phyloP scores from a whole-genome alignment of 2,329 filamentous ascomycete species.

The Trichoderma arundinaceum region DNA sequence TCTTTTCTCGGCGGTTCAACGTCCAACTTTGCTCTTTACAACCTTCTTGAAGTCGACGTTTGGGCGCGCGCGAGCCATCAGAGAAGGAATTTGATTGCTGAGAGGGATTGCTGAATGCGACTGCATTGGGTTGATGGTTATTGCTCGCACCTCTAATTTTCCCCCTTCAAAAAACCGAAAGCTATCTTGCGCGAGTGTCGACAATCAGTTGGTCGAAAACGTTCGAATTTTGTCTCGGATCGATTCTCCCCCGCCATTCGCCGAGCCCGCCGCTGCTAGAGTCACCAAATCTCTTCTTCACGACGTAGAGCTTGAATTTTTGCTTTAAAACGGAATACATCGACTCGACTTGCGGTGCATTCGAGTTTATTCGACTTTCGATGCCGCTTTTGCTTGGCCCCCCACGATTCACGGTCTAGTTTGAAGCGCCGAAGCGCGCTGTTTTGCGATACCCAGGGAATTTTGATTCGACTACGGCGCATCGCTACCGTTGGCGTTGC shows the following conservation, averaged over 20 bases:
- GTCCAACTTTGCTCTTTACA: constrained; percentile 22
- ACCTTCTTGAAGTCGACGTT: neutral
- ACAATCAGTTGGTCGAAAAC: neutral
- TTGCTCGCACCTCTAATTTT: too few relatives aligned
- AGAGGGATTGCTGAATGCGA: neutral
- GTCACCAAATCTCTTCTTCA: neutral
- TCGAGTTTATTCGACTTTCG: neutral
- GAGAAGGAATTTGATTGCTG: neutral
- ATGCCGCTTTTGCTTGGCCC: neutral
- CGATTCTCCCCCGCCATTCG: constrained; percentile 11
- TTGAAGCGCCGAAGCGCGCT: constrained; percentile 8
- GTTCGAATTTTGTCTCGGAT: neutral
- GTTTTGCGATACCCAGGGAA: neutral
- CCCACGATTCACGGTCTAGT: neutral
- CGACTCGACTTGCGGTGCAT: neutral
- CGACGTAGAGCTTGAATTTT: neutral
- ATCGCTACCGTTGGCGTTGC: neutral
- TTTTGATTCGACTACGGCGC: neutral
- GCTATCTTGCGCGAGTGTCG: neutral
- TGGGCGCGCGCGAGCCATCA: neutral
- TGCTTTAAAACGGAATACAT: neutral
- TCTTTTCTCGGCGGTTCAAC: neutral
- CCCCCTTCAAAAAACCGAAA: too few relatives aligned
- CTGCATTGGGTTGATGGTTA: too few relatives aligned
- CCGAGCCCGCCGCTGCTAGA: neutral